phyloP scores from a whole-genome alignment of 106 monocot genomes.

The Vanilla planifolia region DNA sequence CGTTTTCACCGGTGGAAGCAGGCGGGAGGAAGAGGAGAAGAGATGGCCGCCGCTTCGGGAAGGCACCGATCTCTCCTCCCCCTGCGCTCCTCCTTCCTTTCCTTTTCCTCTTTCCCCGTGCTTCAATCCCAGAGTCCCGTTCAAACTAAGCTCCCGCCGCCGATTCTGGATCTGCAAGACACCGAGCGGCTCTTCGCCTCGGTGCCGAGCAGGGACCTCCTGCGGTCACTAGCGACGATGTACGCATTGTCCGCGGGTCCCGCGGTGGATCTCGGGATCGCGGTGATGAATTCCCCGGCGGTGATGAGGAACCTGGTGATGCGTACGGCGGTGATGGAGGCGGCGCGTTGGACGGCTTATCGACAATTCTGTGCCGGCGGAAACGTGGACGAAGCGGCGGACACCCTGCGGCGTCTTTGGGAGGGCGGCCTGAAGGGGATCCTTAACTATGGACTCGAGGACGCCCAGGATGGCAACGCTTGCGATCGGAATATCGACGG shows the following conservation, averaged over 20 bases:
- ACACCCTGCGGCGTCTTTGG: conserved; percentile 48
- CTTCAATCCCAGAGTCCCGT: neutral
- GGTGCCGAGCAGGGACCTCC: conserved; percentile 24
- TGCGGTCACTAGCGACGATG: conserved; percentile 34
- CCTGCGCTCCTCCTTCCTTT: neutral
- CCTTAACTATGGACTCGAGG: conserved; percentile 83
- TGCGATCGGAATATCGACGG: conserved; percentile 62
- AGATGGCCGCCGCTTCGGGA: too few relatives aligned
- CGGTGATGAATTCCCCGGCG: conserved; percentile 34
- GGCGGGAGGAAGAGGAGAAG: neutral
- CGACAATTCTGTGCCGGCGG: conserved; percentile 81
- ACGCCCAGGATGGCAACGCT: conserved; percentile 45
- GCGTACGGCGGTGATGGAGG: conserved; percentile 23
- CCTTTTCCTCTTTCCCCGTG: neutral
- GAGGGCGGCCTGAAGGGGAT: conserved; percentile 53
- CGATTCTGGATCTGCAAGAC: conserved; percentile 36
- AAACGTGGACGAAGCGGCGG: conserved; percentile 39
- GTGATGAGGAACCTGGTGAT: conserved; percentile 19
- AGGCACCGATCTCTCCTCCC: neutral
- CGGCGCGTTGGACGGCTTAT: conserved; percentile 48
- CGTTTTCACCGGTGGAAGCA: neutral
- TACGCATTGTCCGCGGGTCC: conserved; percentile 38
- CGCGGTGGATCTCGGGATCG: conserved; percentile 49
- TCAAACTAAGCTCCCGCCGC: too few relatives aligned
- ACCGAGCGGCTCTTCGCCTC: conserved; percentile 51